Percentiles rank a stretch among this genome's conserved stretches.
phyloP scores from a whole-genome alignment of 2,329 filamentous ascomycete genomes.

The Fonsecaea erecta region DNA sequence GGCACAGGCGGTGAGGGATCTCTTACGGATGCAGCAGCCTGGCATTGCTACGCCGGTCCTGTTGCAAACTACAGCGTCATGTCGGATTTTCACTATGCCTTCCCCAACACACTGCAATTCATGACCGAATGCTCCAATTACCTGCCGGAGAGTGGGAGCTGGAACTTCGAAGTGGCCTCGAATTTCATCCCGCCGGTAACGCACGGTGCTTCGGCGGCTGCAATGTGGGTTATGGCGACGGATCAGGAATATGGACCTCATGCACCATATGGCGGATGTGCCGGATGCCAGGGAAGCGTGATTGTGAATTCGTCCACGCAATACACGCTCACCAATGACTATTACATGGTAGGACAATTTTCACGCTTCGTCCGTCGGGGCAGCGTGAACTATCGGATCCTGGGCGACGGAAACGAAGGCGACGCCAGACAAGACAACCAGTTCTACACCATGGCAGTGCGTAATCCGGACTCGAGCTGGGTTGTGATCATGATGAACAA shows the following conservation, averaged over 20 bases:
- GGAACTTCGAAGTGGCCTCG: conserved; percentile 21
- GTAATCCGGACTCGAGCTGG: conserved; percentile 54
- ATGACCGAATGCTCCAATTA: conserved; percentile 50
- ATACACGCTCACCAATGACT: conserved; percentile 56
- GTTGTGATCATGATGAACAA: conserved; percentile 56
- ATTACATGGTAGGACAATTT: conserved; percentile 61
- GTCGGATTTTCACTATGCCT: conserved; percentile 43
- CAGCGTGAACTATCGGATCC: conserved; percentile 44
- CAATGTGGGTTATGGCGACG: conserved; percentile 43
- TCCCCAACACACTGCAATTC: conserved; percentile 44
- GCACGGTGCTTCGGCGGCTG: conserved; percentile 41
- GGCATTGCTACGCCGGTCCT: conserved; percentile 48
- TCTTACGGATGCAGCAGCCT: conserved; percentile 43
- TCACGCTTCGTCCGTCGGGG: conserved; percentile 55
- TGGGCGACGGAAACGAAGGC: conserved; percentile 50
- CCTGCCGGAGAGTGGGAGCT: conserved; percentile 29
- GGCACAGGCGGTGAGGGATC: conserved; percentile 37
- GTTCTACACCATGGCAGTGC: conserved; percentile 53
- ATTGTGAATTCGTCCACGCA: conserved; percentile 42
- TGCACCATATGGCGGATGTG: conserved; percentile 40
- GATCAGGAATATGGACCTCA: conserved; percentile 40
- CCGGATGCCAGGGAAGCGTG: conserved; percentile 39
- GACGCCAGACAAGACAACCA: conserved; percentile 49
- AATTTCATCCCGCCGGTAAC: conserved; percentile 38
- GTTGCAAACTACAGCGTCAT: conserved; percentile 44